Evolutionary conservation across 2,329 filamentous ascomycete species (phyloP), one percentile per base, ranked within the genome.

Genomic region (Pseudogymnoascus sp.): DNA sequence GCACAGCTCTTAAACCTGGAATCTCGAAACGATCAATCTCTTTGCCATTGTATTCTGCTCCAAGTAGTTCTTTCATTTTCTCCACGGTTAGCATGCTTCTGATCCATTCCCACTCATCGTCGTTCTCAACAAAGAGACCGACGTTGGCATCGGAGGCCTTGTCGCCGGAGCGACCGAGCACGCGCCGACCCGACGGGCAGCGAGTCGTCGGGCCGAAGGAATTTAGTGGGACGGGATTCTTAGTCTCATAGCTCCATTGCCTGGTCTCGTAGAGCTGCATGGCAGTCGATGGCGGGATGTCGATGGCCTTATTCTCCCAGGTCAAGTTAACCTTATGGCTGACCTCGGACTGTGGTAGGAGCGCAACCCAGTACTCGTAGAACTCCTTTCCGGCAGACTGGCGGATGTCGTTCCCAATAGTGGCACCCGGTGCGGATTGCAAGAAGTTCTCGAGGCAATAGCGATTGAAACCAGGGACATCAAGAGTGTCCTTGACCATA

Each of bases 381-480:
- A 68, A 69, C 12, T 64, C 63, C 37, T 63, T 72, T 62, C 62
- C 65, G 62, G 75, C 72, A 7, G 73, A 75, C 66, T 76, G 75
- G 23, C 74, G 69, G 28, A 73, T 67, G 65, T 77, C 73, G 9
- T 76, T 69, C 64, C 75, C 71, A 7, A 75, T 73, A 1, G 75
- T 78, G 1, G 75, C 77, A 3, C 76, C 77, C 0, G 77, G 77
- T 64, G 77, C 78, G n/a, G 61, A 60, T 18, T 74, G 67, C 14
- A 75, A 71, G 65, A 80, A 80, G 28, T 73, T 76, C 33, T 35
- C 33, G 33, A 35, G 33, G 33, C 33, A 35, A 12, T 35, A 35
- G 11, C 33, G 33, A 12, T 49, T 49, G 43, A 49, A 49, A 25
- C 43, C 43, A 11, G 43, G 43, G 23, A 49, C 43, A 25, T 49